Conservation (phyloP, 2,329 filamentous ascomycete species). For the Leptographium procerum region DNA sequence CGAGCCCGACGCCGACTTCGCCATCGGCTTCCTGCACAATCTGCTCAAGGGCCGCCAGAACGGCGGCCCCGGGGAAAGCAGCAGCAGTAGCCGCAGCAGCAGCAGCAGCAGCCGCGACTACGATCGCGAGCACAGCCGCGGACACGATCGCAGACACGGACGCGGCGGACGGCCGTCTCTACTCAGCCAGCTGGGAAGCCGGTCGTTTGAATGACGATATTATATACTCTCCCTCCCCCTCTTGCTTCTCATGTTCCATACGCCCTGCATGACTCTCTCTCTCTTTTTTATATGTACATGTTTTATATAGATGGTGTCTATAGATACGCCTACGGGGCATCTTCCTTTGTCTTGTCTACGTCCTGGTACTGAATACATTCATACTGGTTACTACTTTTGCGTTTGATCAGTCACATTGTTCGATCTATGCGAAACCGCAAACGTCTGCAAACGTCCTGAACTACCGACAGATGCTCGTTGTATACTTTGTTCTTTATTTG, state of each 20-base stretch:
- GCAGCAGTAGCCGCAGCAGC: too few relatives aligned
- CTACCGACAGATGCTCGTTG: background rate
- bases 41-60: conserved; percentile 20
- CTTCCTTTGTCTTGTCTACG: too few relatives aligned
- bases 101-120: too few relatives aligned
- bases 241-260: background rate
- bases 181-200: conserved; percentile 5
- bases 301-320: too few relatives aligned
- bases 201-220: background rate
- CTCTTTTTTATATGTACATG: too few relatives aligned
- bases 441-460: too few relatives aligned
- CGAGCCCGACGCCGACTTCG: conserved; percentile 29
- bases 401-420: too few relatives aligned
- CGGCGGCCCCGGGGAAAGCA: background rate
- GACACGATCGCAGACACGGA: background rate
- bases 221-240: background rate
- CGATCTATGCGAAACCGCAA: too few relatives aligned
- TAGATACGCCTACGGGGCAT: background rate
- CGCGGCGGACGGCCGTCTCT: background rate
- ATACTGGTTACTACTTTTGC: background rate
- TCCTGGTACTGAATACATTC: background rate
- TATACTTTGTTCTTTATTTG: background rate
- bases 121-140: background rate
- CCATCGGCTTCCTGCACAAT: conserved; percentile 33
- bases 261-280: background rate